Conservation (phyloP, 75 land plant genomes). For the Cryptomeria japonica region DNA sequence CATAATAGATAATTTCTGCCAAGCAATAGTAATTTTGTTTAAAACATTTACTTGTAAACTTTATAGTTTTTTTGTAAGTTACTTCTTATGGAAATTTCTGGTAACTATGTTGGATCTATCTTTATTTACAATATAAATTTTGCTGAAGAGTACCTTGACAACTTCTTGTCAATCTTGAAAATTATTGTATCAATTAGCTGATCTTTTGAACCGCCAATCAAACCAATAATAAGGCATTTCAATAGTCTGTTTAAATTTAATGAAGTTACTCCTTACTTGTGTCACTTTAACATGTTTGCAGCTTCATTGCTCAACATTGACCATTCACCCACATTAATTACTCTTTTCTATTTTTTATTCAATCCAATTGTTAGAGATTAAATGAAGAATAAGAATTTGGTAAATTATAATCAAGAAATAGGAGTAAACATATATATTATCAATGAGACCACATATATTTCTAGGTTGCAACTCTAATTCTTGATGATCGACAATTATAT, state of each 20-base stretch:
- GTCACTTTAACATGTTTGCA: not conserved
- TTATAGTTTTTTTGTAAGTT: not conserved
- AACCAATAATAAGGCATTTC: not conserved
- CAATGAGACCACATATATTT: not conserved
- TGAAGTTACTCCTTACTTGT: not conserved
- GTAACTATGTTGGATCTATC: not conserved
- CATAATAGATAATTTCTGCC: not conserved
- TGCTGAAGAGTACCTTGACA: not conserved
- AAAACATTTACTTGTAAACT: not conserved
- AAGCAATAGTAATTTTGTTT: not conserved
- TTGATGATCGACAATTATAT: not conserved
- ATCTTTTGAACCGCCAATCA: not conserved
- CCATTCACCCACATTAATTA: not conserved
- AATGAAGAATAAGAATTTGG: not conserved
- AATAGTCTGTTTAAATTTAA: not conserved
- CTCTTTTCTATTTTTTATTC: not conserved
- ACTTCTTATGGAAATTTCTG: not conserved
- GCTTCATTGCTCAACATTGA: not conserved
- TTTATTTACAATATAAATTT: not conserved
- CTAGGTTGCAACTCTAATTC: not conserved
- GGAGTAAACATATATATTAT: not conserved
- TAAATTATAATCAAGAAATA: not conserved
- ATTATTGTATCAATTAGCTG: too few species aligned
- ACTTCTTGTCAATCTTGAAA: not conserved
- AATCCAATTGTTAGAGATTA: not conserved